Evolutionary conservation across 2,329 filamentous ascomycete species (phyloP).

Genomic region (Talaromyces piceae): DNA sequence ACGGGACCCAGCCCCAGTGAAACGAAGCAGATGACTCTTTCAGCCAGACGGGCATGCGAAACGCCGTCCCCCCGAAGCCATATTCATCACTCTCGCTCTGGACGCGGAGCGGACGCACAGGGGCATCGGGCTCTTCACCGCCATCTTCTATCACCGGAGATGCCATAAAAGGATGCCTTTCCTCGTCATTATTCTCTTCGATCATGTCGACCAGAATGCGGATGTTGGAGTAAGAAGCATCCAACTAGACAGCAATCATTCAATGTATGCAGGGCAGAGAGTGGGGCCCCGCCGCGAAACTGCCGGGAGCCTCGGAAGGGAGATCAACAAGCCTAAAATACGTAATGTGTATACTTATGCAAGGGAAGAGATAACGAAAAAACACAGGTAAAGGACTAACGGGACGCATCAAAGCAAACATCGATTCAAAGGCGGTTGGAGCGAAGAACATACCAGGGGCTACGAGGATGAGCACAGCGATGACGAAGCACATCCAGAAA

Average conservation of each 20-base stretch:
- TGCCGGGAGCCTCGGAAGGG: background rate
- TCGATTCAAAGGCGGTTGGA: background rate
- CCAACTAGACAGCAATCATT: background rate
- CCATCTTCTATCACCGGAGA: slow-evolving; percentile 10
- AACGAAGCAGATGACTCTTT: slow-evolving; percentile 41
- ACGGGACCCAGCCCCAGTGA: slow-evolving; percentile 42
- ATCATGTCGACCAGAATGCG: slow-evolving; percentile 7
- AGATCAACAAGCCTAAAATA: background rate
- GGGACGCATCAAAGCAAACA: background rate
- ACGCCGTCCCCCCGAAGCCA: slow-evolving; percentile 1
- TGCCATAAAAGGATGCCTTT: slow-evolving; percentile 6
- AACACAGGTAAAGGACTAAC: background rate
- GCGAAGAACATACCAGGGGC: background rate
- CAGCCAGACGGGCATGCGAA: slow-evolving; percentile 40
- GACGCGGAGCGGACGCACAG: slow-evolving; percentile 1
- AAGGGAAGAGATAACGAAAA: background rate
- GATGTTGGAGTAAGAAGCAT: background rate
- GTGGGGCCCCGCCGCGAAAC: background rate
- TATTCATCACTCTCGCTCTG: slow-evolving; percentile 2
- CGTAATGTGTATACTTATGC: background rate
- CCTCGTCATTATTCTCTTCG: slow-evolving; percentile 8
- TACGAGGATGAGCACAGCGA: background rate
- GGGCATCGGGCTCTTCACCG: slow-evolving; percentile 2
- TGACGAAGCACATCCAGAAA: background rate
- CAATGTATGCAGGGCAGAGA: background rate